Percentiles rank a stretch among this genome's conserved stretches.
Conservation (phyloP, 2,329 filamentous ascomycete species). For the Penicillium brasilianum region DNA sequence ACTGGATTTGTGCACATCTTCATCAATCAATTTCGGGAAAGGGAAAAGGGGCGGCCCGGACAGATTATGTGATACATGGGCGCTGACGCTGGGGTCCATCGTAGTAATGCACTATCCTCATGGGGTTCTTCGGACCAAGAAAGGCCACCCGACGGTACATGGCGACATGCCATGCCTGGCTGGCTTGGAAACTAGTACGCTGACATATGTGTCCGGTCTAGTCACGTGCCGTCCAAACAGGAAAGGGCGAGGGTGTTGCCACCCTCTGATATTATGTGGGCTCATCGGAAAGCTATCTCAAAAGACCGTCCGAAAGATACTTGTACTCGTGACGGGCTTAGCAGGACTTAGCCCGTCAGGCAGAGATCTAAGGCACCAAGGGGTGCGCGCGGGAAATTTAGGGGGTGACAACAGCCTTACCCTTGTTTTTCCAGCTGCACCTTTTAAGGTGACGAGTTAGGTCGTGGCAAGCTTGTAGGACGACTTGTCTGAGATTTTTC, state of each 20-base stretch:
- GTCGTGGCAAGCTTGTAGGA: not conserved
- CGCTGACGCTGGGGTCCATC: constrained; percentile 10
- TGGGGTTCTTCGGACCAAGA: constrained; percentile 5
- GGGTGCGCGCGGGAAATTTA: too few species aligned
- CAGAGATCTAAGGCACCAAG: too few species aligned
- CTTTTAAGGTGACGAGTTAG: not conserved
- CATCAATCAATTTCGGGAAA: constrained; percentile 6
- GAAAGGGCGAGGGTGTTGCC: too few species aligned
- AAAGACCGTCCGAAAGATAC: too few species aligned
- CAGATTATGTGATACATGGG: constrained; percentile 6
- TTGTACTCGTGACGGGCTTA: too few species aligned
- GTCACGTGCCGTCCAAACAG: constrained; percentile 19
- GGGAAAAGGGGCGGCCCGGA: constrained; percentile 2
- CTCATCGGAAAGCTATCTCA: too few species aligned
- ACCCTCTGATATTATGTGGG: too few species aligned
- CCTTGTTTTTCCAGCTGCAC: constrained; percentile 1
- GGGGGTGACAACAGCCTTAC: too few species aligned
- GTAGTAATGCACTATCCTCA: constrained; percentile 10
- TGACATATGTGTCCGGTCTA: constrained; percentile 21
- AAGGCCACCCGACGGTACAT: not conserved
- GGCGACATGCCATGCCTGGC: constrained; percentile 18
- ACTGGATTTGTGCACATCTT: constrained; percentile 7
- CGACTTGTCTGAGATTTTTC: not conserved
- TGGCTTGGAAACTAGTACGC: constrained; percentile 27
- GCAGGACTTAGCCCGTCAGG: too few species aligned